Conservation (phyloP, 306 rosid genomes). For the Sicyos edulis region DNA sequence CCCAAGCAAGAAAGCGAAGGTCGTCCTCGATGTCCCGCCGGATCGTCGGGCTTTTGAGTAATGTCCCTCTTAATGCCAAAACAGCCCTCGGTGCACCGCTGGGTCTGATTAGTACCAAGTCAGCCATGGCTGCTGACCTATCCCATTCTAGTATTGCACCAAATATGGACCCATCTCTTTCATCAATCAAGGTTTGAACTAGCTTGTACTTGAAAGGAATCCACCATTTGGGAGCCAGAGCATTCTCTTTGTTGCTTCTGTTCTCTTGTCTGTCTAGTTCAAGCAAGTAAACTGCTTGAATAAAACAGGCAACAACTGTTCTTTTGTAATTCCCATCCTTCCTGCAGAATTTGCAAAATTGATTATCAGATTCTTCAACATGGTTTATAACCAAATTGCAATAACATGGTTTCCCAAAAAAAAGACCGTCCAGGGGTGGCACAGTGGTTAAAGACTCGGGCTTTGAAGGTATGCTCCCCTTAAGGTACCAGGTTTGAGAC, state of each 20-base stretch:
- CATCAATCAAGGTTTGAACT: constrained; percentile 53
- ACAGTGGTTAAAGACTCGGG: too few species aligned
- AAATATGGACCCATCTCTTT: constrained; percentile 85
- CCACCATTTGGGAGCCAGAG: constrained; percentile 96
- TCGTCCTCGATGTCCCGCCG: constrained; percentile 79
- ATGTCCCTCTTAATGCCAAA: constrained; percentile 77
- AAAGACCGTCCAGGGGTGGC: too few species aligned
- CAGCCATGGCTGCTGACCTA: constrained; percentile 61
- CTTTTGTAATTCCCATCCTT: constrained; percentile 65
- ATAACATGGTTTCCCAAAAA: too few species aligned
- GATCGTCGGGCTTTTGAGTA: constrained; percentile 72
- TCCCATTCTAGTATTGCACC: constrained; percentile 96
- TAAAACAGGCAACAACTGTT: constrained; percentile 82
- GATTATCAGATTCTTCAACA: neutral
- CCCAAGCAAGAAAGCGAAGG: constrained; percentile 92
- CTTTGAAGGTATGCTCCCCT: too few species aligned
- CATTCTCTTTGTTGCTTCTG: constrained; percentile 41
- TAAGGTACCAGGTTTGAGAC: too few species aligned
- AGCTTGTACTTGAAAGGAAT: constrained; percentile 85
- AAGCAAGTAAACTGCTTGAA: constrained; percentile 85
- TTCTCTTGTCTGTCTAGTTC: constrained; percentile 90
- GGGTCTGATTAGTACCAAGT: constrained; percentile 56
- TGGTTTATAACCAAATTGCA: neutral
- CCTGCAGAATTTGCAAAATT: constrained; percentile 36
- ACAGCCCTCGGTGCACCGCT: constrained; percentile 91